phyloP scores from a whole-genome alignment of 139 green algal species.

The Chlamydomonas sp. region DNA sequence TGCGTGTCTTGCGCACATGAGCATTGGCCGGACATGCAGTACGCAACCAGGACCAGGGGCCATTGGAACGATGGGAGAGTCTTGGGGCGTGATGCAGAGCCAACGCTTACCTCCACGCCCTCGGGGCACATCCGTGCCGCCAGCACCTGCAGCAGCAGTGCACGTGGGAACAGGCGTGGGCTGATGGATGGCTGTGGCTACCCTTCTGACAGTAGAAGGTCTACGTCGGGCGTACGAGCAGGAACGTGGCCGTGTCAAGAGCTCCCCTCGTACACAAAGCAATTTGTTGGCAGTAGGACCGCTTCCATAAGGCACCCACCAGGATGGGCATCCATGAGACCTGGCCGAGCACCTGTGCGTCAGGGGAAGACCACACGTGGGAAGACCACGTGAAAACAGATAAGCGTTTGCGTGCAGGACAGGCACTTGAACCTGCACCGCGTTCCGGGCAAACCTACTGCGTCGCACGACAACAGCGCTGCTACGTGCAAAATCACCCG shows the following conservation, averaged over 20 bases:
- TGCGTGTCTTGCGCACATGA: too few relatives aligned
- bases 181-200: too few relatives aligned
- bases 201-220: too few relatives aligned
- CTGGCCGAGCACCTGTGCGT: conserved; percentile 45
- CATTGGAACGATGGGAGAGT: too few relatives aligned
- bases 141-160: conserved; percentile 62
- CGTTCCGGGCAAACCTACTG: not conserved
- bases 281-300: too few relatives aligned
- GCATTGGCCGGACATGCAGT: too few relatives aligned
- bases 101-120: conserved; percentile 82
- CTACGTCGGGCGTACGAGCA: too few relatives aligned
- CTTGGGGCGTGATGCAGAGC: too few relatives aligned
- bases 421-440: not conserved
- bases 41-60: too few relatives aligned
- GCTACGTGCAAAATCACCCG: not conserved
- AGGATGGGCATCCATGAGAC: conserved; percentile 97
- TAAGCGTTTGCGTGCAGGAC: not conserved
- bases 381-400: not conserved
- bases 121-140: conserved; percentile 80
- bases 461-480: not conserved
- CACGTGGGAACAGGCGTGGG: too few relatives aligned
- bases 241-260: too few relatives aligned
- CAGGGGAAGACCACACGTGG: not conserved
- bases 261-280: too few relatives aligned
- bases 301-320: conserved; percentile 21